These are phyloP conservation scores for Pichia kudriavzevii DNA, from an alignment of 1,139 yeast species.

Conservation along the genomic window DNA sequence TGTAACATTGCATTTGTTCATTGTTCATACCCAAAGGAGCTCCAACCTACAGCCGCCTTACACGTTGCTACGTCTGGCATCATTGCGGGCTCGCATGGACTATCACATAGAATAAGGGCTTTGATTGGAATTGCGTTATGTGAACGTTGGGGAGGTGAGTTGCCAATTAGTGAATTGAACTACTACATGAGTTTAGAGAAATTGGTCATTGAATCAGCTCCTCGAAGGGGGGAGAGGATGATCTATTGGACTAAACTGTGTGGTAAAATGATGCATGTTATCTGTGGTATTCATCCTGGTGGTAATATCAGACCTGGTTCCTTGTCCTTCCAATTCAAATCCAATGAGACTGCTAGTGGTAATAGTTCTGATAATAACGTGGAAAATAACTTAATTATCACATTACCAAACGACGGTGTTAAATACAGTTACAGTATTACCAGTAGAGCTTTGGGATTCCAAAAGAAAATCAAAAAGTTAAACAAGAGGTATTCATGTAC, in stretches of 20 bases:
- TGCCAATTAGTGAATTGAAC: slow-evolving; percentile 44
- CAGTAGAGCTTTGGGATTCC: slow-evolving; percentile 43
- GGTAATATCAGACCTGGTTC: slow-evolving; percentile 57
- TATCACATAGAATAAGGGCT: slow-evolving; percentile 59
- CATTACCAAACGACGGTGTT: slow-evolving; percentile 42
- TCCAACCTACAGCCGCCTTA: slow-evolving; percentile 63
- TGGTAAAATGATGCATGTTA: slow-evolving; percentile 62
- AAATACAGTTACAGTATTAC: slow-evolving; percentile 50
- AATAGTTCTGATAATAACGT: slow-evolving; percentile 9
- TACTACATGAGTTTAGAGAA: slow-evolving; percentile 38
- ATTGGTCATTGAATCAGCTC: slow-evolving; percentile 39
- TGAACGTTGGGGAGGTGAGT: slow-evolving; percentile 70
- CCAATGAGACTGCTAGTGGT: slow-evolving; percentile 21
- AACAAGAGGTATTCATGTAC: slow-evolving; percentile 28
- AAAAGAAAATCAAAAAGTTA: slow-evolving; percentile 44
- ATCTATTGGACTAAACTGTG: slow-evolving; percentile 61
- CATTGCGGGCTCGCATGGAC: slow-evolving; percentile 61
- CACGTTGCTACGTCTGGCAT: slow-evolving; percentile 62
- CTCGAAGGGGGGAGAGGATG: slow-evolving; percentile 36
- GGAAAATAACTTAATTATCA: slow-evolving; percentile 31
- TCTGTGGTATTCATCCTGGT: slow-evolving; percentile 70
- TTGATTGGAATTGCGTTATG: slow-evolving; percentile 60
- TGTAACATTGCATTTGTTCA: slow-evolving; percentile 65
- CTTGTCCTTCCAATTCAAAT: slow-evolving; percentile 28
- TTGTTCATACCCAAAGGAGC: slow-evolving; percentile 61